Evolutionary conservation across 225 moss, liverwort and hornwort genomes (phyloP), one percentile per base, ranked within the genome.

Genomic region (Bryum argenteum): DNA sequence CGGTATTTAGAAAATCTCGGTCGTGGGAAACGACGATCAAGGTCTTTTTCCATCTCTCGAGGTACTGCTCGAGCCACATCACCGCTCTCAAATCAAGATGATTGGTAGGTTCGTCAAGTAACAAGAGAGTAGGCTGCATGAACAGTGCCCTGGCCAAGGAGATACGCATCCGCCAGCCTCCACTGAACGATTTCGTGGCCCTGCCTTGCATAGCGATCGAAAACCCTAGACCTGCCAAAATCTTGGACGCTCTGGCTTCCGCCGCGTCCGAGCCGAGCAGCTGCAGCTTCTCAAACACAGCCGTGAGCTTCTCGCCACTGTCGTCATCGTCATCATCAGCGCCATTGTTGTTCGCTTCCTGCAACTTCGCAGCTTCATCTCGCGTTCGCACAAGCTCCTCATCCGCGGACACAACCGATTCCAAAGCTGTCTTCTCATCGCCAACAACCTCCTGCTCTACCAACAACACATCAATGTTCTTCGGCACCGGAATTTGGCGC

Each of bases 121-220:
- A 84, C 53, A 96, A 74, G 43, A 96, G 77, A 0, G 96, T 96
- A 18, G 96, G 96, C 70, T 96, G 93, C 78, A 96, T 93, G 63
- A 96, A 96, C 17, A 96, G 82, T 65, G 96, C 96, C 79, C 96
- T 83, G 9, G 96, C 96, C 66, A 96, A 75, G 11, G 96, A 96
- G 33, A 96, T 93, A 65, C 96, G 87, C 96, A 96, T 96, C 68
- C 96, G 87, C 96, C 96, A 96, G 44, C 96, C 96, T 74, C 96
- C 96, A 76, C 96, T 96, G 63, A 96, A 96, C 10, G 96, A 96
- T 70, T 91, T 91, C 1, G 96, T 96, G 20, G 87, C 75, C 72
- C 93, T 82, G 38, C 78, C 80, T 81, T 96, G 96, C 96, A 96
- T 96, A 15, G 80, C 84, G 63, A 91, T 70, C 16, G 93, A 87